Evolutionary conservation across 768 basidiomycete genomes (phyloP).

Genomic region (Mycena latifolia): DNA sequence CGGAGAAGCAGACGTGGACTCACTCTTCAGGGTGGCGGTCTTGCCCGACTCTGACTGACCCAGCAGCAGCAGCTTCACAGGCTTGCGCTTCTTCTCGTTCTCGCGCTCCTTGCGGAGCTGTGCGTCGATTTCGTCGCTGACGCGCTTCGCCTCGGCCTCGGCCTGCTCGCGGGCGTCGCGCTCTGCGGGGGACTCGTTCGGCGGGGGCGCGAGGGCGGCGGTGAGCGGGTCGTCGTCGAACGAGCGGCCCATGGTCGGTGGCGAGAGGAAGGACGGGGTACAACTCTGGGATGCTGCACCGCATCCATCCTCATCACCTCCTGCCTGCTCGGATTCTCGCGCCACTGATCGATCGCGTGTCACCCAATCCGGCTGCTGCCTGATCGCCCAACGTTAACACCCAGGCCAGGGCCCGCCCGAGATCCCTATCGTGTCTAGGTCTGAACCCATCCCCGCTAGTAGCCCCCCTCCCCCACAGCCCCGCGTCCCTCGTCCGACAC

Average conservation of each 20-base stretch:
- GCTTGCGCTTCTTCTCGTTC: slow-evolving; percentile 69
- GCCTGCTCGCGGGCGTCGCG: slow-evolving; percentile 66
- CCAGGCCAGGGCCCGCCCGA: background rate
- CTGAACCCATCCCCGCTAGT: no score
- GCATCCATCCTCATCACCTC: slow-evolving; percentile 7
- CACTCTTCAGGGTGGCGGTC: slow-evolving; percentile 85
- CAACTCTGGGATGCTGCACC: slow-evolving; percentile 1
- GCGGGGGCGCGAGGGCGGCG: slow-evolving; percentile 70
- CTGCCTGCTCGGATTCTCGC: slow-evolving; percentile 23
- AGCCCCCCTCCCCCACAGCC: no score
- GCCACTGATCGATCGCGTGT: slow-evolving; percentile 27
- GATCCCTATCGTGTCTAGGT: slow-evolving; percentile 17
- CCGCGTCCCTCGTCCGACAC: no score
- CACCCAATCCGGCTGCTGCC: no score
- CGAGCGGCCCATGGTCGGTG: slow-evolving; percentile 26
- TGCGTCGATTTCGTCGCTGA: slow-evolving; percentile 84
- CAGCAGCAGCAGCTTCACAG: slow-evolving; percentile 80
- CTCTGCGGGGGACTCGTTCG: slow-evolving; percentile 70
- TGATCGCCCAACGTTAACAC: no score
- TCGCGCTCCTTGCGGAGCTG: slow-evolving; percentile 72
- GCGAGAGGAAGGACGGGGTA: slow-evolving; percentile 6
- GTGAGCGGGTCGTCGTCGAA: slow-evolving; percentile 73
- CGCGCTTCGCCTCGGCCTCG: slow-evolving; percentile 72
- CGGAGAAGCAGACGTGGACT: slow-evolving; percentile 36
- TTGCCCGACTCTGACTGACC: slow-evolving; percentile 80